Evolutionary conservation across 2,329 filamentous ascomycete genomes (phyloP).

Genomic region (Paracoccidioides lutzii): DNA sequence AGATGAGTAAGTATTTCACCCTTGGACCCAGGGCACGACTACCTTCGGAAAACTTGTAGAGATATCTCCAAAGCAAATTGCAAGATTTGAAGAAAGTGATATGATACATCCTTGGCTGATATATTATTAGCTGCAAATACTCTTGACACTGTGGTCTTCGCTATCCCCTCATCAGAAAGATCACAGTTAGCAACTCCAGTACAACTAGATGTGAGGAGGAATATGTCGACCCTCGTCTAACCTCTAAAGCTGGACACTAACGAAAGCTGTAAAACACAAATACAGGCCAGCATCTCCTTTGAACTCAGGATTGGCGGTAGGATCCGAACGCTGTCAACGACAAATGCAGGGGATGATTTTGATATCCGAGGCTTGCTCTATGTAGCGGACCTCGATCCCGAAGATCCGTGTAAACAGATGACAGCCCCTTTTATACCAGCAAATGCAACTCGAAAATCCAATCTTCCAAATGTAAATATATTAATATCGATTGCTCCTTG

Average conservation of each 20-base stretch:
- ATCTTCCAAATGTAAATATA: conserved; percentile 58
- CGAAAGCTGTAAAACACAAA: background rate
- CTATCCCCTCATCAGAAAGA: background rate
- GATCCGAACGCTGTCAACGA: conserved; percentile 64
- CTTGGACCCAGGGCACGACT: background rate
- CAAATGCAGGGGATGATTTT: conserved; percentile 47
- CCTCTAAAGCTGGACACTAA: background rate
- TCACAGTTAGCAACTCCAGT: background rate
- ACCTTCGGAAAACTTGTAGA: background rate
- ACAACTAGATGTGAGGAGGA: background rate
- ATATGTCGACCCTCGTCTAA: background rate
- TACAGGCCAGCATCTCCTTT: conserved; percentile 13
- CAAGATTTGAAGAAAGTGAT: background rate
- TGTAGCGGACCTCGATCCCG: conserved; percentile 54
- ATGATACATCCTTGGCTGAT: background rate
- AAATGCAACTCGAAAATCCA: conserved; percentile 59
- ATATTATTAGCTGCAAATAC: background rate
- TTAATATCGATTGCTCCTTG: conserved; percentile 78
- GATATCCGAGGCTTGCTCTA: conserved; percentile 70
- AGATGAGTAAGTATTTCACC: background rate
- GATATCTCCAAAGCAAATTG: background rate
- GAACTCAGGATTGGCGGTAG: conserved; percentile 36
- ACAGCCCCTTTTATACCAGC: conserved; percentile 55
- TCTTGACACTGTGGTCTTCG: background rate
- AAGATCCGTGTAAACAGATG: conserved; percentile 50